Evolutionary conservation across 108 stramenopile species (phyloP), one percentile per base, ranked within the genome.

Genomic region (Nitzschia sp.): DNA sequence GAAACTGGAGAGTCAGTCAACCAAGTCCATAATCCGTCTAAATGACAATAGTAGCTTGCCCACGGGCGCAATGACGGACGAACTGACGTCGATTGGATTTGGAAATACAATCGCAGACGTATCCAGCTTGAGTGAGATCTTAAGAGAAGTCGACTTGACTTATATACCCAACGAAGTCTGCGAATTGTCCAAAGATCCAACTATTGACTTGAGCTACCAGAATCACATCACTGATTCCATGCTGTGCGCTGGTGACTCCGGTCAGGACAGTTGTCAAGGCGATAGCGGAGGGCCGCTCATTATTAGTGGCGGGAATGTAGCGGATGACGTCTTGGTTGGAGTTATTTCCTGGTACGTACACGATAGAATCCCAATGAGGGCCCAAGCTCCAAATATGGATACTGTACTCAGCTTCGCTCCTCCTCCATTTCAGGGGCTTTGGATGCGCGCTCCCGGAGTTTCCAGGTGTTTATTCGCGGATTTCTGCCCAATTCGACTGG

Each of bases 201-300:
- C 2, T 2, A 24, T 60, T 46, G 59, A 49, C n/a, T 73, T 76
- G 3, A 85, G 33, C 18, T 82, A 83, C 32, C 73, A 69, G 30
- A 73, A 73, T 13, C 56, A 66, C 33, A 81, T 88, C 24, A 62
- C 61, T 21, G 80, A 80, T 25, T 71, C 77, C 46, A 90, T 86
- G 85, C 66, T 90, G 36, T 90, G 88, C 59, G 85, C 85, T 0
- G 35, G 49, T 55, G 70, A 68, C 21, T 49, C 42, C 33, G 81
- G 71, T 21, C 17, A 75, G 38, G 88, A 89, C 61, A 75, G 82
- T 18, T 89, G 88, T 64, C 78, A 82, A 51, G 76, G 77, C 26
- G 78, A 79, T 48, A 66, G 70, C 33, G 81, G 81, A 15, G 74
- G 81, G 11, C 80, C 77, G 4, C 36, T 82, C 35, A 66, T 82